phyloP scores from a whole-genome alignment of 352 stramenopile genomes.

The Pythium aristosporum region DNA sequence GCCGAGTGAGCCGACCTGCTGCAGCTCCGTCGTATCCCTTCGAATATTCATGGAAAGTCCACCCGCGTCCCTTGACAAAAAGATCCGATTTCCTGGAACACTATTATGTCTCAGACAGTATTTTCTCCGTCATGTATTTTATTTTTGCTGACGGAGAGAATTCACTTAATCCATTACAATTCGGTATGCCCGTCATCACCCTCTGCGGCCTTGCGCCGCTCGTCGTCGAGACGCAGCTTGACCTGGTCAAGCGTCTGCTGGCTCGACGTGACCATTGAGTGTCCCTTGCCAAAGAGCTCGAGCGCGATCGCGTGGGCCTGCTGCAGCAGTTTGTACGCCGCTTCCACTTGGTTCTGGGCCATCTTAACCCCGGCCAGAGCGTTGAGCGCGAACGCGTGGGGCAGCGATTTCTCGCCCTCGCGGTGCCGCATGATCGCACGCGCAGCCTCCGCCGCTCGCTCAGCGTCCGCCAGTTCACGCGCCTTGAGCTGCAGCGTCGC shows the following conservation, averaged over 20 bases:
- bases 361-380: slow-evolving; percentile 77
- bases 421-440: slow-evolving; percentile 57
- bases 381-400: slow-evolving; percentile 82
- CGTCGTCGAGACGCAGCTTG: slow-evolving; percentile 48
- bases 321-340: slow-evolving; percentile 60
- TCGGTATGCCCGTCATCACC: slow-evolving; percentile 18
- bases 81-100: slow-evolving; percentile 1
- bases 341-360: slow-evolving; percentile 52
- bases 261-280: slow-evolving; percentile 65
- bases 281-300: slow-evolving; percentile 51
- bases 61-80: slow-evolving; percentile 4
- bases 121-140: slow-evolving; percentile 1
- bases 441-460: slow-evolving; percentile 42
- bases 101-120: slow-evolving; percentile 25
- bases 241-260: slow-evolving; percentile 65
- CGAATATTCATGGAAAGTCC: slow-evolving; percentile 15
- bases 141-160: background rate
- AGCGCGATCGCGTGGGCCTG: slow-evolving; percentile 72
- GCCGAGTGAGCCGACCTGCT: slow-evolving; percentile 8
- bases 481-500: slow-evolving; percentile 32
- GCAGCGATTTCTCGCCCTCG: slow-evolving; percentile 62
- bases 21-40: too few relatives aligned
- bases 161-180: slow-evolving; percentile 18
- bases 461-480: slow-evolving; percentile 27
- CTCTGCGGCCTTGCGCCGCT: slow-evolving; percentile 11